Evolutionary conservation across 139 green algal species (phyloP).

Genomic region (Eudorina sp.): DNA sequence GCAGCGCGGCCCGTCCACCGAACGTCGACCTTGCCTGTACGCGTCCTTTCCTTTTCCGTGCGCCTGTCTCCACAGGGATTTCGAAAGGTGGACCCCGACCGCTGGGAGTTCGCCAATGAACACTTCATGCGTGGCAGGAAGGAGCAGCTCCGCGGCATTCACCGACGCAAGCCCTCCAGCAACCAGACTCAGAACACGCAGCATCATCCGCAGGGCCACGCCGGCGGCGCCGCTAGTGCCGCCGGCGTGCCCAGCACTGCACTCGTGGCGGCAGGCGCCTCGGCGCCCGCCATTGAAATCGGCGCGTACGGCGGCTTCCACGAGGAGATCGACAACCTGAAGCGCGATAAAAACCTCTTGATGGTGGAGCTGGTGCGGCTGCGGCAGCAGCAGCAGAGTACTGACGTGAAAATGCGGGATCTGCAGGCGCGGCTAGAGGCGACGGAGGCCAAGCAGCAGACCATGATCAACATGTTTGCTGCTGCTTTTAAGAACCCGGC

Average conservation of each 20-base stretch:
- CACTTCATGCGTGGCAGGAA: slow-evolving; percentile 83
- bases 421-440: slow-evolving; percentile 78
- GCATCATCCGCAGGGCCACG: background rate
- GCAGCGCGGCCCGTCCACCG: too few relatives aligned
- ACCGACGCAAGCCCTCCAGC: slow-evolving; percentile 79
- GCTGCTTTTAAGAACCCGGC: slow-evolving; percentile 85
- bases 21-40: too few relatives aligned
- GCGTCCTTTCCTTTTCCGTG: background rate
- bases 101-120: slow-evolving; percentile 98
- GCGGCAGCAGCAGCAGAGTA: slow-evolving; percentile 75
- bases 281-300: slow-evolving; percentile 69
- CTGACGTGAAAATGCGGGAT: slow-evolving; percentile 72
- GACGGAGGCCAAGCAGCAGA: slow-evolving; percentile 84
- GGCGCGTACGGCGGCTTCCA: slow-evolving; percentile 84
- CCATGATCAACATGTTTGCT: slow-evolving; percentile 88
- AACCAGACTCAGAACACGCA: too few relatives aligned
- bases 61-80: slow-evolving; percentile 82
- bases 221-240: background rate
- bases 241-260: slow-evolving; percentile 27
- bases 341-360: slow-evolving; percentile 91
- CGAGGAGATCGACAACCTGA: slow-evolving; percentile 88
- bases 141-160: slow-evolving; percentile 88
- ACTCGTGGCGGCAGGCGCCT: background rate
- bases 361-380: slow-evolving; percentile 91
- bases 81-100: slow-evolving; percentile 95